Evolutionary conservation across 2,329 filamentous ascomycete genomes (phyloP), one percentile per base, ranked within the genome.

Genomic region (Gaeumannomyces tritici): DNA sequence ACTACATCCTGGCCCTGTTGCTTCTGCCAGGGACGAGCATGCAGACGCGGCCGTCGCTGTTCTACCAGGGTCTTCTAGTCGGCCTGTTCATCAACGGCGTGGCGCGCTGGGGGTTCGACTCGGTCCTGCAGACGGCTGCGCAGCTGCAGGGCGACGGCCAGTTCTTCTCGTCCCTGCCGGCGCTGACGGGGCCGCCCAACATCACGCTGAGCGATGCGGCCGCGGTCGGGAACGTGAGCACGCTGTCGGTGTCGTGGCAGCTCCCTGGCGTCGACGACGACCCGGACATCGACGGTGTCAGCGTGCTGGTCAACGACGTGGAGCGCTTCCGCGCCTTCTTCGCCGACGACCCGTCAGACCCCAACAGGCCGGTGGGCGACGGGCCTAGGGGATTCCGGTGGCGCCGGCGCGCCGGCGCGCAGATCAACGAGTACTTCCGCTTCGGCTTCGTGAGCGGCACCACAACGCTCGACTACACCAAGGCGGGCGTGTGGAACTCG

Each of bases 11-110:
- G 5, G 92, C 88, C 1, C 83, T 99, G 18, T 79, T 98, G 0
- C 82, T 99, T 0, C 83, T 98, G 6, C 91, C 93, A 0, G 95
- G 93, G 0, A 98, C 95, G 0, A 87, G 86, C 61, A 86, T 98
- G 73, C 93, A 96, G 67, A 98, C 90, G 7, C 85, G 95, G 0
- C 89, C 91, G 0, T 88, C 88, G 0, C 79, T 98, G 11, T 74
- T 96, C 2, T 98, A 95, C 70, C 93, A 98, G 73, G 95, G 95
- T 13, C 79, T 99, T 1, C 80, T 99, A 0, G 78, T 98, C 9
- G 95, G 95, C 0, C 82, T 98, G 0, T 98, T 97, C 73, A 88
- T 97, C 76, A 97, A 97, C 72, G 93, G 95, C 61, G 86, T 96
- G 64, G 93, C 93, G 4, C 84, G 93, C 56, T 98, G 95, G 95